These are phyloP conservation scores for Aethionema arabicum DNA, from an alignment of 345 rosid genomes.

Conservation along the genomic window DNA sequence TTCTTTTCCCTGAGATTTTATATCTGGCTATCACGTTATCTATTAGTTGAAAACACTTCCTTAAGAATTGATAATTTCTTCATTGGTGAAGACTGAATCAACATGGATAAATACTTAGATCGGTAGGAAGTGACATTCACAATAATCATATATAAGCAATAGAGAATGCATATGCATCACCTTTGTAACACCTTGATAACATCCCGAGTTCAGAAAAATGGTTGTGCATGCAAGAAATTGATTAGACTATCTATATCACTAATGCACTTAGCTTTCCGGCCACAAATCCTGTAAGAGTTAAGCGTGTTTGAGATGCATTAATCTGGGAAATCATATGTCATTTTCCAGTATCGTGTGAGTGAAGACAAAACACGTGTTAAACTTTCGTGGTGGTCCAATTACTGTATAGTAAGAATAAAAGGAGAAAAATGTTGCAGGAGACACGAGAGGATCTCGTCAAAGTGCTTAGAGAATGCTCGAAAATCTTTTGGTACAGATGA, in stretches of 20 bases:
- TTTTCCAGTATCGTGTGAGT: too few species aligned
- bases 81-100: neutral
- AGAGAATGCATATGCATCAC: neutral
- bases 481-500: conserved; percentile 81
- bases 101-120: neutral
- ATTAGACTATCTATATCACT: too few species aligned
- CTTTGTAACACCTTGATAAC: neutral
- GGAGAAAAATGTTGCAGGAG: conserved; percentile 39
- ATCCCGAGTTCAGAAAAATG: too few species aligned
- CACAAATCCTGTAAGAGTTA: too few species aligned
- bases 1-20: conserved; percentile 5
- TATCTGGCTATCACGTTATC: conserved; percentile 14
- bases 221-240: too few species aligned
- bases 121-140: neutral
- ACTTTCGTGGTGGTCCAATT: neutral
- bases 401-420: neutral
- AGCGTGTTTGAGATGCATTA: too few species aligned
- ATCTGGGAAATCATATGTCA: too few species aligned
- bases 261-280: too few species aligned
- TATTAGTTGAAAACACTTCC: neutral
- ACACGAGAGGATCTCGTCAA: conserved; percentile 61
- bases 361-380: too few species aligned
- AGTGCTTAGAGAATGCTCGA: conserved; percentile 68
- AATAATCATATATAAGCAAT: neutral
- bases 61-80: neutral